Evolutionary conservation across 1,139 yeast species (phyloP).

Genomic region (Yamadazyma kanchanaburiensis): DNA sequence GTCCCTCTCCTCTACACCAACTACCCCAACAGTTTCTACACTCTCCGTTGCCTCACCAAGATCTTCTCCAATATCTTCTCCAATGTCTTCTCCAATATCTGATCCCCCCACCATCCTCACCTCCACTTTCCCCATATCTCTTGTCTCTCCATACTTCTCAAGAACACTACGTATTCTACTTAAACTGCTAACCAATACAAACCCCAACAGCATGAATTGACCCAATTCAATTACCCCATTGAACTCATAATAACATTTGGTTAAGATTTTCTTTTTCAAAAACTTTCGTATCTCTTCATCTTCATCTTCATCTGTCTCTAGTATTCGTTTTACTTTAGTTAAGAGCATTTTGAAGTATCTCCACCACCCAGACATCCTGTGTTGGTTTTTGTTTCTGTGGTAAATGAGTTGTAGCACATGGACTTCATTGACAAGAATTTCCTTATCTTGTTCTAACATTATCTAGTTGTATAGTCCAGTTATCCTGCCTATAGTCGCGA

Average conservation of each 20-base stretch:
- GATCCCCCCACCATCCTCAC: background rate
- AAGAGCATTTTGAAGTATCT: slow-evolving; percentile 59
- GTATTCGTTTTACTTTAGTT: slow-evolving; percentile 50
- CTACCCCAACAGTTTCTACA: too few relatives aligned
- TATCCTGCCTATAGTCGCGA: too few relatives aligned
- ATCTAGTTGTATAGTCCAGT: background rate
- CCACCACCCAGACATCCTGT: slow-evolving; percentile 78
- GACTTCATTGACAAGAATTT: slow-evolving; percentile 38
- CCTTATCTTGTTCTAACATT: slow-evolving; percentile 1
- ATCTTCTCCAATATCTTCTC: background rate
- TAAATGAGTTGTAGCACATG: slow-evolving; percentile 58
- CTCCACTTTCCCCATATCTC: background rate
- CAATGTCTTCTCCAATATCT: background rate
- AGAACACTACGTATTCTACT: slow-evolving; percentile 44
- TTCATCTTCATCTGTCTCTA: too few relatives aligned
- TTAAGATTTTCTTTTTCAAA: slow-evolving; percentile 32
- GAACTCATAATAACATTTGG: slow-evolving; percentile 56
- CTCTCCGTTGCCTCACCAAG: too few relatives aligned
- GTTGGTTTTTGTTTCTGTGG: slow-evolving; percentile 76
- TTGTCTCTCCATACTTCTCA: slow-evolving; percentile 7
- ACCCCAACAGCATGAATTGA: slow-evolving; percentile 73
- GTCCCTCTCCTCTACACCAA: background rate
- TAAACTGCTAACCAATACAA: slow-evolving; percentile 59
- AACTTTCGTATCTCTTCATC: too few relatives aligned
- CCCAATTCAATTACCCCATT: slow-evolving; percentile 71